A percentile compares a stretch with the other conserved stretches of the same genome.
Evolutionary conservation across 2,329 filamentous ascomycete species (phyloP).

Genomic region (Gyromitra esculenta): DNA sequence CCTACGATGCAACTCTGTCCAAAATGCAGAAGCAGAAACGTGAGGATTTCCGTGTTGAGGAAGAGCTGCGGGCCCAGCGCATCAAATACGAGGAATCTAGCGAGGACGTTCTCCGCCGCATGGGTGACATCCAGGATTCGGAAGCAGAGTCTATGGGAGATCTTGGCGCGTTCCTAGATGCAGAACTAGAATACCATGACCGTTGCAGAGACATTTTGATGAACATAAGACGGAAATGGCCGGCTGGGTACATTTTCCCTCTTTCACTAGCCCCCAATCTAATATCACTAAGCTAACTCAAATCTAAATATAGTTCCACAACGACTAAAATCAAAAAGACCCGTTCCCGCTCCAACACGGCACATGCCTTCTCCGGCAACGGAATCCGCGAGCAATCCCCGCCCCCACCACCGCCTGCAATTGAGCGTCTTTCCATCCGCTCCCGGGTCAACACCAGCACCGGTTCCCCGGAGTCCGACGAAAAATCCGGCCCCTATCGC

Average conservation of each 20-base stretch:
- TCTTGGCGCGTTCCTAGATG: slow-evolving; percentile 82
- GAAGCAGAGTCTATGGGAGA: slow-evolving; percentile 85
- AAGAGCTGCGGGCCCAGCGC: slow-evolving; percentile 88
- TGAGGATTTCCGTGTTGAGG: slow-evolving; percentile 91
- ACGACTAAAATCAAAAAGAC: slow-evolving; percentile 47
- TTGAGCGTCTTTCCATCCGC: slow-evolving; percentile 65
- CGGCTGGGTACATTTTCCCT: slow-evolving; percentile 65
- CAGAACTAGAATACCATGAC: slow-evolving; percentile 90
- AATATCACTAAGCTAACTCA: slow-evolving; percentile 13
- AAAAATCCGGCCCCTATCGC: slow-evolving; percentile 44
- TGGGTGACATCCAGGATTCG: slow-evolving; percentile 95
- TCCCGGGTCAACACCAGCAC: slow-evolving; percentile 59
- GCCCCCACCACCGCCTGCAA: slow-evolving; percentile 64
- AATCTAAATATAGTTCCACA: slow-evolving; percentile 37
- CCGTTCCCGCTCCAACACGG: slow-evolving; percentile 66
- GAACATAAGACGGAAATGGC: slow-evolving; percentile 75
- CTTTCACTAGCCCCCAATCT: not conserved
- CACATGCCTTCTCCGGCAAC: slow-evolving; percentile 72
- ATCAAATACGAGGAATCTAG: slow-evolving; percentile 96
- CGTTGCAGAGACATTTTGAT: slow-evolving; percentile 84
- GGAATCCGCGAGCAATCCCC: slow-evolving; percentile 66
- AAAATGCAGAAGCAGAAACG: slow-evolving; percentile 95
- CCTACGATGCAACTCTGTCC: slow-evolving; percentile 86
- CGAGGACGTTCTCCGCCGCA: slow-evolving; percentile 88
- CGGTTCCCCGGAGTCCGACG: slow-evolving; percentile 39